phyloP scores from a whole-genome alignment of 495 filamentous ascomycete genomes.

The Talaromyces borbonicus region DNA sequence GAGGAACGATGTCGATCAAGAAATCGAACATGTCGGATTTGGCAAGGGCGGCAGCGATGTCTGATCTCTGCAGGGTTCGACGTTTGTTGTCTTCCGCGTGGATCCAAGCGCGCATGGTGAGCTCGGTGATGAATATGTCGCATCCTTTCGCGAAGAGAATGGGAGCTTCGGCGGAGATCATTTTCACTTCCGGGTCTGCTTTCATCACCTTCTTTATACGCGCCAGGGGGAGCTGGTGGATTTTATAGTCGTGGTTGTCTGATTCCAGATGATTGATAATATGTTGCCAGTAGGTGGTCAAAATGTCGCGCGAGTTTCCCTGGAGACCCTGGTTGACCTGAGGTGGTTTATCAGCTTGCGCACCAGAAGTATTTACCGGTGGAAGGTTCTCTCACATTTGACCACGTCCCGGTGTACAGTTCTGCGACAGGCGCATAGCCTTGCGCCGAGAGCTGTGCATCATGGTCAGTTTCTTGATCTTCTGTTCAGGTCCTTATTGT shows the following conservation, averaged over 20 bases:
- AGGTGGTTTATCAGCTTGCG: neutral
- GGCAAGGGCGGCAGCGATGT: constrained; percentile 88
- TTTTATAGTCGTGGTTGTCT: constrained; percentile 95
- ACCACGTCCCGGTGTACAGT: constrained; percentile 87
- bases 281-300: constrained; percentile 98
- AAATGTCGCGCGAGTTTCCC: constrained; percentile 88
- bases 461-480: constrained; percentile 5
- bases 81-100: constrained; percentile 98
- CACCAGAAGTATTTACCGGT: neutral
- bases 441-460: constrained; percentile 50
- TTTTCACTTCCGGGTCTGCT: constrained; percentile 97
- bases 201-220: constrained; percentile 99
- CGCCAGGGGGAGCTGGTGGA: constrained; percentile 89
- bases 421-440: constrained; percentile 77
- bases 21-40: constrained; percentile 99
- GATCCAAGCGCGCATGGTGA: constrained; percentile 99
- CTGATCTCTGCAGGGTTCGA: constrained; percentile 85
- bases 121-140: constrained; percentile 98
- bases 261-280: constrained; percentile 89
- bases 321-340: constrained; percentile 92
- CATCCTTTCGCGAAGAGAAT: constrained; percentile 98
- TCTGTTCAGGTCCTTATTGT: neutral
- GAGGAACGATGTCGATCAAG: constrained; percentile 94
- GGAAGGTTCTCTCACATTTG: constrained; percentile 73
- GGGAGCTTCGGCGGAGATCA: constrained; percentile 97